Percentiles rank a stretch among this genome's conserved stretches.
Conservation (phyloP, 495 filamentous ascomycete species). For the Aspergillus coremiiformis region DNA sequence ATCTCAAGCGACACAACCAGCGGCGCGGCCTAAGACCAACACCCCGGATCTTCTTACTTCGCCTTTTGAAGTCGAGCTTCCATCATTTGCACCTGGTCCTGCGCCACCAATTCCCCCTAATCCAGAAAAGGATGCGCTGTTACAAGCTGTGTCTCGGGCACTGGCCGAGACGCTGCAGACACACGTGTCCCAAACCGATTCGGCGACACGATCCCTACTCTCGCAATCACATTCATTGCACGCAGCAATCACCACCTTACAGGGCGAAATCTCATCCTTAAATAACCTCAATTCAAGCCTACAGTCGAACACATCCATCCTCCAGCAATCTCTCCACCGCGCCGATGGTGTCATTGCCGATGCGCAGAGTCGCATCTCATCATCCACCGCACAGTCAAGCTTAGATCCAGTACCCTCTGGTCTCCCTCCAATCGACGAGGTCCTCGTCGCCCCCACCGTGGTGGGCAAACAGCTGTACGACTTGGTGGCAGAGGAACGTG, state of each 20-base stretch:
- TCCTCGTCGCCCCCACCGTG: slow-evolving; percentile 88
- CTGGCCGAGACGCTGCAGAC: slow-evolving; percentile 58
- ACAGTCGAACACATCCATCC: slow-evolving; percentile 64
- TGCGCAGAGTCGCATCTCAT: slow-evolving; percentile 38
- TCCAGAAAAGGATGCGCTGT: slow-evolving; percentile 87
- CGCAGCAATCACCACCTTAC: slow-evolving; percentile 54
- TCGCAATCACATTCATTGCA: slow-evolving; percentile 76
- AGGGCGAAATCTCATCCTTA: slow-evolving; percentile 64
- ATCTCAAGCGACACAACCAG: slow-evolving; percentile 15
- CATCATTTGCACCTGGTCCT: slow-evolving; percentile 47
- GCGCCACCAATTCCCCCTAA: slow-evolving; percentile 90
- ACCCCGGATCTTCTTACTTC: slow-evolving; percentile 67
- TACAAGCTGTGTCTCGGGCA: slow-evolving; percentile 64
- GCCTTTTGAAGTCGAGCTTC: slow-evolving; percentile 59
- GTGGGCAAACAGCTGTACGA: slow-evolving; percentile 89
- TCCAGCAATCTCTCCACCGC: slow-evolving; percentile 66
- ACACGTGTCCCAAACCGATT: slow-evolving; percentile 56
- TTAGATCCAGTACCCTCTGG: slow-evolving; percentile 28
- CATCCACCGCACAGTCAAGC: slow-evolving; percentile 25
- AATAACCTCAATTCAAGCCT: slow-evolving; percentile 60
- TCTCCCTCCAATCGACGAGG: slow-evolving; percentile 71
- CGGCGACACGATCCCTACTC: slow-evolving; percentile 63
- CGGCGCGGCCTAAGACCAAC: slow-evolving; percentile 34
- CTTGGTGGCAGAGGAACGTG: slow-evolving; percentile 76
- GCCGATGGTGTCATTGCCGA: slow-evolving; percentile 73